Evolutionary conservation across 176 grass and related monocot genomes (phyloP), one percentile per base, ranked within the genome.

Genomic region (Zea luxurians): DNA sequence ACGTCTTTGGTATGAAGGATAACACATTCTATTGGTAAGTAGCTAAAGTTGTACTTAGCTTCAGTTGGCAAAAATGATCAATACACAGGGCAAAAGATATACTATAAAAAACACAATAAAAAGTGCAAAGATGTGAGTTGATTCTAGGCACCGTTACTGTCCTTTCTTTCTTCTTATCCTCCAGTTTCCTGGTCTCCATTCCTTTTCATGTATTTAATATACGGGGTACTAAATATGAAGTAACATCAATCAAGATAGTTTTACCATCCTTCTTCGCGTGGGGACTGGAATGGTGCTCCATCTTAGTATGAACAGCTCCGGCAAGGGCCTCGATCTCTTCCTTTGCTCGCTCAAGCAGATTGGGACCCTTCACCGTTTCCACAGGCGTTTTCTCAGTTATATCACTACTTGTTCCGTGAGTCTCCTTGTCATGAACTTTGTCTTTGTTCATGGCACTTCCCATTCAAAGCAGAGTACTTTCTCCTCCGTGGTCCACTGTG

Each of bases 281-380:
- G 64, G 79, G 66, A 67, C 75, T 79, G 61, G 71, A 78, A 67
- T 92, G 52, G 10, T 82, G 44, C 45, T 96, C 88, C 60, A 92
- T 84, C 37, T 87, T 89, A 15, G 63, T 49, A 70, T 93, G 85
- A 44, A 97, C 74, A 52, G 88, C 48, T 21, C 17, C 80, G 1
- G 78, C 61, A 36, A 93, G 46, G 20, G 93, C 90, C 37, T 97
- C 90, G 0, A 93, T 66, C 77, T 97, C 93, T 86, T 97, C 93
- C 73, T 93, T 93, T 71, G 86, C 88, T 86, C 88, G 68, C 71
- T 89, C 90, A 53, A 93, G 42, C 66, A 97, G 77, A 82, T 90
- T 83, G 34, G 90, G 90, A 10, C 40, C 93, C 86, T 85, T 93
- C 27, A 97, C 93, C 68, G 80, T 61, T 11, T 88, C 77, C 16